phyloP scores from a whole-genome alignment of 768 basidiomycete genomes.

The Tulasnella calospora region DNA sequence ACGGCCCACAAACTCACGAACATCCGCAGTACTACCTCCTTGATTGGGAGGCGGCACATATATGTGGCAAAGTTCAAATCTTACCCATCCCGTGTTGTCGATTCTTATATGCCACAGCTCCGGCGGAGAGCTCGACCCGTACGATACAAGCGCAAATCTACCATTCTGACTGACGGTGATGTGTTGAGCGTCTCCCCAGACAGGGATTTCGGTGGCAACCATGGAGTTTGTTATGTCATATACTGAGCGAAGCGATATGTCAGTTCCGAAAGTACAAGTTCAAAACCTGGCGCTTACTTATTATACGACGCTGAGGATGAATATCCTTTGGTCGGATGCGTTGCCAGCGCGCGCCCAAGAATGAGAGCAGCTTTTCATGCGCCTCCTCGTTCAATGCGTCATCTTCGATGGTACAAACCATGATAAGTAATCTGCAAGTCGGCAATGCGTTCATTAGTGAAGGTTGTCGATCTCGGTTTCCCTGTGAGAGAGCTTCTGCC shows the following conservation, averaged over 20 bases:
- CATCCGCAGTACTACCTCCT: constrained; percentile 61
- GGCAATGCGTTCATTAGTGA: background rate
- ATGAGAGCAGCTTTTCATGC: constrained; percentile 48
- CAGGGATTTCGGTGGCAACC: constrained; percentile 69
- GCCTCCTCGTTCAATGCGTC: background rate
- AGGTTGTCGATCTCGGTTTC: background rate
- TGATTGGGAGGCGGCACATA: constrained; percentile 49
- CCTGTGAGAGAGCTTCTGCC: no score
- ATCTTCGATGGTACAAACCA: background rate
- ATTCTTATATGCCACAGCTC: constrained; percentile 70
- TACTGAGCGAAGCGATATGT: constrained; percentile 40
- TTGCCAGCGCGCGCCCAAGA: constrained; percentile 60
- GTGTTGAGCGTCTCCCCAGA: constrained; percentile 66
- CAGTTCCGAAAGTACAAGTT: background rate
- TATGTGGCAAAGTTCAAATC: background rate
- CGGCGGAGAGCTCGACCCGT: constrained; percentile 69
- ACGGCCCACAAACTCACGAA: constrained; percentile 73
- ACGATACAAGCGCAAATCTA: constrained; percentile 61
- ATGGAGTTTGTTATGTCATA: constrained; percentile 60
- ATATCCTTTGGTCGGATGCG: constrained; percentile 57
- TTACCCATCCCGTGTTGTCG: constrained; percentile 32
- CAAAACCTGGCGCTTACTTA: constrained; percentile 42
- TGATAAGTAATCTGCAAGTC: background rate
- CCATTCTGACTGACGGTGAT: constrained; percentile 60
- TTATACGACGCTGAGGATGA: constrained; percentile 64